These are phyloP conservation scores for Acanthamoeba culbertsoni DNA, from an alignment of 208 protist species.

Conservation along the genomic window DNA sequence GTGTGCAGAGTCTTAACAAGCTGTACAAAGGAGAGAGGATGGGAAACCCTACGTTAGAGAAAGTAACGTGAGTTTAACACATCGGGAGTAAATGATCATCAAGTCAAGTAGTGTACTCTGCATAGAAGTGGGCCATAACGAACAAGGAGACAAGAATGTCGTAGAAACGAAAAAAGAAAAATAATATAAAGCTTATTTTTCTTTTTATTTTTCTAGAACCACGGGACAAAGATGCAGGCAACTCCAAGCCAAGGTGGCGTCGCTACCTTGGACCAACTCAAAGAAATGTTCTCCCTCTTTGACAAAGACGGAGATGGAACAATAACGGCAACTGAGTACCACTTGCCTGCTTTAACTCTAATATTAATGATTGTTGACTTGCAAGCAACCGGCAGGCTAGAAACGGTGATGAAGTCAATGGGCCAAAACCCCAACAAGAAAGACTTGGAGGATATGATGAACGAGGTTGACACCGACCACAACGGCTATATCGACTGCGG, in stretches of 20 bases:
- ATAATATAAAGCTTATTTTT: too few species aligned
- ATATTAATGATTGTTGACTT: neutral
- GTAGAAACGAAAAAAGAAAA: too few species aligned
- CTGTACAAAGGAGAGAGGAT: neutral
- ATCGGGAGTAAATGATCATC: too few species aligned
- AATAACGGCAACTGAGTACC: conserved; percentile 76
- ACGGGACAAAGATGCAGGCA: too few species aligned
- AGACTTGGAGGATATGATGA: conserved; percentile 94
- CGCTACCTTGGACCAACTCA: conserved; percentile 16
- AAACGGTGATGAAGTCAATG: conserved; percentile 17
- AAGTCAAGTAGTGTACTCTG: neutral
- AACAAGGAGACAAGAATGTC: too few species aligned
- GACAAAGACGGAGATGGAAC: conserved; percentile 14
- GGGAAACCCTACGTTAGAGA: neutral
- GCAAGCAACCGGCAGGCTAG: neutral
- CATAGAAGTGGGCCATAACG: neutral
- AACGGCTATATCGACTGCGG: conserved; percentile 96
- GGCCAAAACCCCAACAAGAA: conserved; percentile 57
- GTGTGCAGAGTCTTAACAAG: neutral
- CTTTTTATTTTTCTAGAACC: too few species aligned
- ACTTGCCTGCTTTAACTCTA: neutral
- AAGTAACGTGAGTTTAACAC: too few species aligned
- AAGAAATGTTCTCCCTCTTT: conserved; percentile 34
- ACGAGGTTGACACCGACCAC: conserved; percentile 96
- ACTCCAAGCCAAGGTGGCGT: neutral